Evolutionary conservation across 2,329 filamentous ascomycete species (phyloP), one percentile per base, ranked within the genome.

Genomic region (Colletotrichum paranaense): DNA sequence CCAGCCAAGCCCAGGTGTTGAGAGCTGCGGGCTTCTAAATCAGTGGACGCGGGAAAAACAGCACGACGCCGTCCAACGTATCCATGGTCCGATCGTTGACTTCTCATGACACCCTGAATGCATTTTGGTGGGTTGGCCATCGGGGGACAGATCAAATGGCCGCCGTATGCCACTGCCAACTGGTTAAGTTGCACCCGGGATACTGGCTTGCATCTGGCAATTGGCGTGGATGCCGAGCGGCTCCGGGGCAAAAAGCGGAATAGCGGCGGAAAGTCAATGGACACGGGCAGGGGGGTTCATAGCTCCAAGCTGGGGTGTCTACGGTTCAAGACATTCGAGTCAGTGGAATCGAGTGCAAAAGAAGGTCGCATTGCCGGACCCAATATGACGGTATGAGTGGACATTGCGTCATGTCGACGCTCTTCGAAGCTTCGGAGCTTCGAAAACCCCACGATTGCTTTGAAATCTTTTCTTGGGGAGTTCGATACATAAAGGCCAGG

Each of bases 341-440:
- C 67, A 62, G 70, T 64, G 16, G 30, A 9, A 32, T 30, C 11
- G 9, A 19, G 24, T 7, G 35, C 26, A 16, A 42, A 46, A 49
- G 55, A 49, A 62, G 53, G 66, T 64, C 55, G 59, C 46, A 69
- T 70, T 49, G 55, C 46, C 19, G 53, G 49, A n/a, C 46, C 56
- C 55, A 38, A 58, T 42, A 64, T 73, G 70, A 69, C 67, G 55
- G 26, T 58, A 62, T 70, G 46, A 57, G 4, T 65, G 28, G 32
- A 22, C 35, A 73, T 73, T 70, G 70, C 70, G 70, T 73, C 70
- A 73, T 70, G 60, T 8, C 49, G 55, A 65, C 56, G 5, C 55
- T 49, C 9, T 52, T 60, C n/a, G 60, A 63, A 65, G n/a, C 60
- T 49, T 19, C 38, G 35, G 26, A 14, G 24, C 35, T 49, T 16